These are phyloP conservation scores for Candida caryicola DNA, from an alignment of 805 yeast species.

Conservation along the genomic window DNA sequence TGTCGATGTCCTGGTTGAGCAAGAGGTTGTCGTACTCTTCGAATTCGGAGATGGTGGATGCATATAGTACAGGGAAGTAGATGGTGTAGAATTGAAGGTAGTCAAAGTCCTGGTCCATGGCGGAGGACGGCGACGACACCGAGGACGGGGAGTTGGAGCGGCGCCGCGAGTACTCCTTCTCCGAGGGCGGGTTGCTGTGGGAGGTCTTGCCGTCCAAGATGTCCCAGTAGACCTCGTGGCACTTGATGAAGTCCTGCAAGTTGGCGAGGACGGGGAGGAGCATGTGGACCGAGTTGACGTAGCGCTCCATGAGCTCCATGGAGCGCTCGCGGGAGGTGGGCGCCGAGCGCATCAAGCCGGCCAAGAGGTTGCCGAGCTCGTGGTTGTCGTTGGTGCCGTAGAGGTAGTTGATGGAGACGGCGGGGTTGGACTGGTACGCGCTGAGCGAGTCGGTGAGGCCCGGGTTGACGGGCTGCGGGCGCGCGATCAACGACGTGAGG, in stretches of 20 bases:
- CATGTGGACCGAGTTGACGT: slow-evolving; percentile 52
- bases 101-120: slow-evolving; percentile 24
- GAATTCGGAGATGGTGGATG: slow-evolving; percentile 57
- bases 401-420: slow-evolving; percentile 30
- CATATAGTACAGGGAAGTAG: slow-evolving; percentile 54
- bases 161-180: background rate
- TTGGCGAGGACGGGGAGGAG: slow-evolving; percentile 52
- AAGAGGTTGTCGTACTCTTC: slow-evolving; percentile 52
- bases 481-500: slow-evolving; percentile 3
- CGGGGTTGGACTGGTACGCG: slow-evolving; percentile 33
- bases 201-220: background rate
- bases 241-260: slow-evolving; percentile 39
- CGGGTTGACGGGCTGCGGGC: slow-evolving; percentile 17
- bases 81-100: slow-evolving; percentile 45
- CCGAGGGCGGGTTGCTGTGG: background rate
- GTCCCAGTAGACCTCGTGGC: slow-evolving; percentile 52
- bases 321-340: slow-evolving; percentile 45
- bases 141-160: slow-evolving; percentile 13
- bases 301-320: slow-evolving; percentile 46
- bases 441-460: slow-evolving; percentile 26
- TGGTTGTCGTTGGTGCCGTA: slow-evolving; percentile 41
- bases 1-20: slow-evolving; percentile 47
- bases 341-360: slow-evolving; percentile 40
- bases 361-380: slow-evolving; percentile 31
- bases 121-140: background rate